phyloP scores from a whole-genome alignment of 257 asterid genomes.

The Cordia subcordata region DNA sequence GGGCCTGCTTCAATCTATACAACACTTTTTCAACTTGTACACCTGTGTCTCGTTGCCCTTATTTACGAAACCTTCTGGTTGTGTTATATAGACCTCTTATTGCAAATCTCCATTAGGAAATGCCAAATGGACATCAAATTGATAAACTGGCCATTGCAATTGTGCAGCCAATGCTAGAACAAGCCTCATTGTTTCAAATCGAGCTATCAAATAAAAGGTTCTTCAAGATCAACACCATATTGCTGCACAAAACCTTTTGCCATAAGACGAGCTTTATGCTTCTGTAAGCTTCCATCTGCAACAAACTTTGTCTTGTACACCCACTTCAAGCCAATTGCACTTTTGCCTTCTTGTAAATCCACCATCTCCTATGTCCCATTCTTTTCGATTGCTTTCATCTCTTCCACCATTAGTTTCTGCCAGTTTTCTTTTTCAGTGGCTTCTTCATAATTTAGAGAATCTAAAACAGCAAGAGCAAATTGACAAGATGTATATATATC shows the following conservation, averaged over 20 bases:
- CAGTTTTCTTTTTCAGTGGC: neutral
- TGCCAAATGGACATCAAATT: constrained; percentile 4
- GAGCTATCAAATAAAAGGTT: constrained; percentile 2
- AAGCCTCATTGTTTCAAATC: constrained; percentile 1
- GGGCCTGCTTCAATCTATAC: constrained; percentile 5
- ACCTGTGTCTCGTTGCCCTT: neutral
- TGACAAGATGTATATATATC: neutral
- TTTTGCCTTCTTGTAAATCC: neutral
- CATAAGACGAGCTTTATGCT: neutral
- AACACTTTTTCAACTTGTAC: neutral
- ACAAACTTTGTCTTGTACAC: neutral
- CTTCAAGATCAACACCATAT: neutral
- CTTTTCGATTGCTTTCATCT: neutral
- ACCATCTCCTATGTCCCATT: neutral
- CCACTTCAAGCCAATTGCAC: neutral
- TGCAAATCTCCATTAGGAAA: neutral
- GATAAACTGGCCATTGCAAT: neutral
- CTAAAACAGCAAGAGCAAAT: neutral
- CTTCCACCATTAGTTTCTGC: constrained; percentile 1
- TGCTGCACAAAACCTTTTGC: neutral
- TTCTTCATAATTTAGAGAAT: neutral
- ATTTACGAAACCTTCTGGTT: neutral
- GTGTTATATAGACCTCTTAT: constrained; percentile 5
- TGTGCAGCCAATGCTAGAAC: constrained; percentile 2
- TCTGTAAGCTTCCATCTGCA: neutral